Base-by-base conservation (phyloP, 1,284 basidiomycete genomes). In the Macrocystidia cucumis region DNA sequence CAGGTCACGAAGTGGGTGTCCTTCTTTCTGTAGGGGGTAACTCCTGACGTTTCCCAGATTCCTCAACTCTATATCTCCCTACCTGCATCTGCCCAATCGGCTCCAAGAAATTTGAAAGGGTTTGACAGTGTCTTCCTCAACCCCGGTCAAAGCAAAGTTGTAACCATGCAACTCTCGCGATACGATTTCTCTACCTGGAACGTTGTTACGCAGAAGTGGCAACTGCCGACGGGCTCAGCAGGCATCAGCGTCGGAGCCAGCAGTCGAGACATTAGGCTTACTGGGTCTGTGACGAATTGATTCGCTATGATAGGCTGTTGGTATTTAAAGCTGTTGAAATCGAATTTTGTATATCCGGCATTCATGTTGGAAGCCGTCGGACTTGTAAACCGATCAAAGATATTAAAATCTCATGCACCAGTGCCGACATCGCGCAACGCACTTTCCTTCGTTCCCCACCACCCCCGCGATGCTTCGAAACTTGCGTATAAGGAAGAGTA, bases 1-100 rank as follows among this genome's bases (percentile, higher is more conserved):
- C 60, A 5, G 72, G 71, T 2, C 56, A 65, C 35, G 71, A 74
- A 56, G 70, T 69, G 44, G 33, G 53, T 11, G 32, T 32, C 32
- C 34, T 8, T 9, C 14, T 13, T 11, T 29, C 4, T 27, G 2
- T 21, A 20, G 32, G 31, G 26, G 18, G 19, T 16, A n/a, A 3
- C 26, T 21, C 14, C 39, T 38, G 20, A 39, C 9, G 6, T 13
- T 38, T 35, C 21, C 22, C 31, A 72, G 69, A 56, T 70, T 25
- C 67, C 69, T 16, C 71, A 74, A 50, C 50, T 74, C 12, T 73
- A 74, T 44, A 52, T 67, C 17, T 52, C 60, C 8, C 58, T 62
- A n/a, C 72, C 72, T 11, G 44, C 59, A 7, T 61, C 63, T 1
- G 53, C 66, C 1, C 54, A 60, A 18, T 56, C 65, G 9, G 62